Conservation (phyloP, 768 basidiomycete species). For the Rhodotorula graminis region DNA sequence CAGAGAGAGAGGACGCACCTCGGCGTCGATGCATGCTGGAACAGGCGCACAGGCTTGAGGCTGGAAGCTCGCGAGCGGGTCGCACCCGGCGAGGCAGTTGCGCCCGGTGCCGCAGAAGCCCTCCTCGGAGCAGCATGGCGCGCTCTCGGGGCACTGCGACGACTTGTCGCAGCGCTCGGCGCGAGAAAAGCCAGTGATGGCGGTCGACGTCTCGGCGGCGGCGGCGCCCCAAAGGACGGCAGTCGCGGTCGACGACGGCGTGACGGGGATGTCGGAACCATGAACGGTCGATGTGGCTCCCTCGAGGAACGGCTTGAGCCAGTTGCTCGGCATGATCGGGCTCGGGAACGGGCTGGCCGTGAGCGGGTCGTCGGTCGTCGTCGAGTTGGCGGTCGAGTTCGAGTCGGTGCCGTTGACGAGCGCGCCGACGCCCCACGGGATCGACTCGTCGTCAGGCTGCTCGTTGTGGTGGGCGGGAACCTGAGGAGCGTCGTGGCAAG, state of each 20-base stretch:
- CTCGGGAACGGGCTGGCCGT: neutral
- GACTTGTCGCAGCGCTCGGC: neutral
- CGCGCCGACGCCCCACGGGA: constrained; percentile 33
- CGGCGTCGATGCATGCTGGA: constrained; percentile 4
- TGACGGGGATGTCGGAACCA: neutral
- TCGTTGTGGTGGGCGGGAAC: constrained; percentile 10
- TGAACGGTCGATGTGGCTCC: neutral
- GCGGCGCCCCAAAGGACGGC: neutral
- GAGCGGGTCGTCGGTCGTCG: neutral
- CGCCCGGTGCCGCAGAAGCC: constrained; percentile 32
- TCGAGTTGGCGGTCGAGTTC: neutral
- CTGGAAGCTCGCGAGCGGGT: constrained; percentile 21
- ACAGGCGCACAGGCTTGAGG: constrained; percentile 17
- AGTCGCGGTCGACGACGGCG: neutral
- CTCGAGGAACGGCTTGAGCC: neutral
- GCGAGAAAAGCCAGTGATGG: constrained; percentile 8
- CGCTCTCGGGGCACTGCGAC: neutral
- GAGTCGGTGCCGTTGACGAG: constrained; percentile 9
- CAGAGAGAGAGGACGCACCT: constrained; percentile 3
- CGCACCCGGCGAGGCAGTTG: constrained; percentile 34
- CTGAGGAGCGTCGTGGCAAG: constrained; percentile 5
- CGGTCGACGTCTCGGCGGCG: neutral
- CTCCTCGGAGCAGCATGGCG: constrained; percentile 30
- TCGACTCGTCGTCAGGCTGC: constrained; percentile 21
- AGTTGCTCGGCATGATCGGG: neutral